phyloP scores from a whole-genome alignment of 129 eudicot species.

The Chrysanthemum seticuspe region DNA sequence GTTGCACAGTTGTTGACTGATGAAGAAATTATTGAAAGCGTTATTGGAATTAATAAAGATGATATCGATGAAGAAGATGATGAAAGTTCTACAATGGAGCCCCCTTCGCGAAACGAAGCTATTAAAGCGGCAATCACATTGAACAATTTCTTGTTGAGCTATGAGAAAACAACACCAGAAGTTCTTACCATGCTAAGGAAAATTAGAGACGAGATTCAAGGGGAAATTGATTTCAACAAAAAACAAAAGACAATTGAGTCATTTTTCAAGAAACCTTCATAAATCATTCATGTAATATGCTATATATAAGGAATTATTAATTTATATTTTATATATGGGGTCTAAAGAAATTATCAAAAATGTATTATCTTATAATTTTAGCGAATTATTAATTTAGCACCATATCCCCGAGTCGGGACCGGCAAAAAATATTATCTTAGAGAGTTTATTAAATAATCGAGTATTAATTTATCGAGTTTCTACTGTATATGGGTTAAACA shows the following conservation, averaged over 20 bases:
- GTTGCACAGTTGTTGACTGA: conserved; percentile 27
- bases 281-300: conserved; percentile 28
- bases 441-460: conserved; percentile 41
- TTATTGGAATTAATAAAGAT: conserved; percentile 38
- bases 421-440: conserved; percentile 33
- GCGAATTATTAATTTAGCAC: conserved; percentile 37
- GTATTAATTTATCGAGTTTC: conserved; percentile 40
- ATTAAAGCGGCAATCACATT: conserved; percentile 30
- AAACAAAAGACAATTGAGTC: conserved; percentile 13
- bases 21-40: conserved; percentile 31
- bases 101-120: conserved; percentile 30
- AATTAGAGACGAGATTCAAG: conserved; percentile 40
- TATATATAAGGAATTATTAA: conserved; percentile 29
- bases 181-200: conserved; percentile 32
- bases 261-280: conserved; percentile 30
- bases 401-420: conserved; percentile 35
- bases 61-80: conserved; percentile 34
- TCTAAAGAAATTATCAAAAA: conserved; percentile 25
- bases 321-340: conserved; percentile 9
- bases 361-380: conserved; percentile 36
- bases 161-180: conserved; percentile 34
- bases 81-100: conserved; percentile 37
- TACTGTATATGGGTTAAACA: too few relatives aligned
- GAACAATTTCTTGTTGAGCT: conserved; percentile 41
- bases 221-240: conserved; percentile 33